Base-by-base conservation (phyloP, 2,329 filamentous ascomycete genomes). In the Hypoxylon sp. region DNA sequence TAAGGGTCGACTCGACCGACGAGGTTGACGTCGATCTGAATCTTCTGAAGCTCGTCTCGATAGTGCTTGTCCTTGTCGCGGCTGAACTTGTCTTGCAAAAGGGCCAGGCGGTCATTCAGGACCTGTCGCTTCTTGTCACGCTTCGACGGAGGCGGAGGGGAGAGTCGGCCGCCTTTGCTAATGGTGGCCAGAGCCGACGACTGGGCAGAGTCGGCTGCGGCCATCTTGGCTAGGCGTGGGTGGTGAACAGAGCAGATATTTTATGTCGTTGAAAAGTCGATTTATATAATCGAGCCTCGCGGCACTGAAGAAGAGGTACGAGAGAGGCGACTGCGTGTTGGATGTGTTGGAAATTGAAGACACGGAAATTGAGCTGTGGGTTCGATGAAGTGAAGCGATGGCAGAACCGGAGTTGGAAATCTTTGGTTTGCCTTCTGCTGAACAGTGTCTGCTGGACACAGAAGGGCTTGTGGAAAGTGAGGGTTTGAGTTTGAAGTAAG, bases 1-100 rank as follows among this genome's bases (percentile, higher is more conserved):
- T 96, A 96, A 0, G 91, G 89, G 69, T 97, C 89, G 48, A 95
- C 90, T 66, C 90, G 74, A 17, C 74, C 74, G 8, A 71, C 62
- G 9, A 82, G 73, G 52, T 74, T 62, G 17, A 79, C 69, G 53
- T 83, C 81, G 4, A 68, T 71, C 55, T 71, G 61, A 11, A 67
- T 62, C 38, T 64, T 65, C 4, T 65, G 64, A 9, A 66, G 64
- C 21, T 66, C 64, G 29, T 66, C 64, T 38, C 64, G 59, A 48
- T 64, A 64, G 18, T 64, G 54, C 35, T 60, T 62, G 24, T 66
- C 64, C 33, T 64, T 62, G 35, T 66, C 64, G 41, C 64, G 62
- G 37, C 59, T 60, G 47, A 56, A 66, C 43, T 64, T 60, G 29
- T 63, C 64, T 11, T 55, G 56, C 23, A 66, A 40, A 20, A 51